These are phyloP conservation scores for Pulveroboletus sp. DNA, from an alignment of 768 basidiomycete species.

Conservation along the genomic window DNA sequence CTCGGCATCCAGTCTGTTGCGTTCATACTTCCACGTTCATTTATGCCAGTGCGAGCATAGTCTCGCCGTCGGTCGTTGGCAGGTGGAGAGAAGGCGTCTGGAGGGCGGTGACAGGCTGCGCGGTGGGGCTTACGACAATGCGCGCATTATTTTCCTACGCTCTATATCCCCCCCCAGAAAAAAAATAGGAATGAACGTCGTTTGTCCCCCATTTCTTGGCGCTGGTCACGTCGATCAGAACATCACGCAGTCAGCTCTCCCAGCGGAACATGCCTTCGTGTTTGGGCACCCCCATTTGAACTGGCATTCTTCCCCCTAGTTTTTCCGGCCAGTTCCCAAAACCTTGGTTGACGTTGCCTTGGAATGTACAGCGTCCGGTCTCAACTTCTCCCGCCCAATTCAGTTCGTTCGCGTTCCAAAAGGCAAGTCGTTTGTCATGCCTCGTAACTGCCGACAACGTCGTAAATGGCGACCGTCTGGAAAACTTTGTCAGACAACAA, in stretches of 20 bases:
- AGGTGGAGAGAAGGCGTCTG: constrained; percentile 7
- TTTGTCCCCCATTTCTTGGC: too few relatives aligned
- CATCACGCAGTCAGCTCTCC: not conserved
- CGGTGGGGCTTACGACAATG: constrained; percentile 15
- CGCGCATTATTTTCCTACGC: constrained; percentile 23
- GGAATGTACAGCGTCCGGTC: not conserved
- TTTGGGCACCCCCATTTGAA: constrained; percentile 10
- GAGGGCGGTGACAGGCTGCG: constrained; percentile 13
- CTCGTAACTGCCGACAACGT: too few relatives aligned
- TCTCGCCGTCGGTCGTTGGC: constrained; percentile 8
- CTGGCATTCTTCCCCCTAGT: not conserved
- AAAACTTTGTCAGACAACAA: constrained; percentile 15
- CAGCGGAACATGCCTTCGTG: not conserved
- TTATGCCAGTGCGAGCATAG: too few relatives aligned
- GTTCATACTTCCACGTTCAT: too few relatives aligned
- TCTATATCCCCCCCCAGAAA: constrained; percentile 21
- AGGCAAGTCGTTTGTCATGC: too few relatives aligned
- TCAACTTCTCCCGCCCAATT: not conserved
- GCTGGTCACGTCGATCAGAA: too few relatives aligned
- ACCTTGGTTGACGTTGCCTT: constrained; percentile 27
- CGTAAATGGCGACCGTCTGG: constrained; percentile 20
- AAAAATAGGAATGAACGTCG: constrained; percentile 1
- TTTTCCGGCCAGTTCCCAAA: constrained; percentile 4
- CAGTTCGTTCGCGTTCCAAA: too few relatives aligned
- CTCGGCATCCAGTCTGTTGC: not conserved